These are phyloP conservation scores for Mortierella sp. DNA, from an alignment of 371 early-diverging fungal species.

Conservation along the genomic window DNA sequence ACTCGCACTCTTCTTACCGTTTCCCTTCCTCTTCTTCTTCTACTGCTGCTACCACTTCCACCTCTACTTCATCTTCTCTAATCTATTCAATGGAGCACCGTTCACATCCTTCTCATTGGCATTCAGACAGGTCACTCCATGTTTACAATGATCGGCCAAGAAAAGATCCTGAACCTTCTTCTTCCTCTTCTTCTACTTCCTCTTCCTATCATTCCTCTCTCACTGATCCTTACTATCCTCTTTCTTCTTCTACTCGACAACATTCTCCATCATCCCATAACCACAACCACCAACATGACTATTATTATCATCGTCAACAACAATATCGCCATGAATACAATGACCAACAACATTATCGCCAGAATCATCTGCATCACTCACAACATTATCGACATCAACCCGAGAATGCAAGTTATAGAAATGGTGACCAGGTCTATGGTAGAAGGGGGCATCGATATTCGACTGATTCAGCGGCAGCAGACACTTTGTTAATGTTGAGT, in stretches of 20 bases:
- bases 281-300: conserved; percentile 5
- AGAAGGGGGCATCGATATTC: conserved; percentile 28
- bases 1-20: too few species aligned
- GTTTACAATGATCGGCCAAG: conserved; percentile 18
- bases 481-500: conserved; percentile 50
- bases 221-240: conserved; percentile 12
- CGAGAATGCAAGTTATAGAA: conserved; percentile 1
- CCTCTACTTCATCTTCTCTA: not conserved
- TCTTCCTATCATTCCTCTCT: not conserved
- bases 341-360: not conserved
- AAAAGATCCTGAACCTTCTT: conserved; percentile 16
- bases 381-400: conserved; percentile 17
- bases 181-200: too few species aligned
- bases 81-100: conserved; percentile 5
- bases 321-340: conserved; percentile 2
- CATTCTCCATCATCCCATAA: conserved; percentile 11
- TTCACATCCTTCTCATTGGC: conserved; percentile 7
- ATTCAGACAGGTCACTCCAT: conserved; percentile 2
- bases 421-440: conserved; percentile 2
- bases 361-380: too few species aligned
- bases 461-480: conserved; percentile 47
- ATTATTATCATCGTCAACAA: not conserved
- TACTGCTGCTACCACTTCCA: not conserved
- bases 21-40: too few species aligned
- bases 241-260: conserved; percentile 7